Evolutionary conservation across 2,329 filamentous ascomycete species (phyloP).

Genomic region (Phyllosticta citribraziliensis): DNA sequence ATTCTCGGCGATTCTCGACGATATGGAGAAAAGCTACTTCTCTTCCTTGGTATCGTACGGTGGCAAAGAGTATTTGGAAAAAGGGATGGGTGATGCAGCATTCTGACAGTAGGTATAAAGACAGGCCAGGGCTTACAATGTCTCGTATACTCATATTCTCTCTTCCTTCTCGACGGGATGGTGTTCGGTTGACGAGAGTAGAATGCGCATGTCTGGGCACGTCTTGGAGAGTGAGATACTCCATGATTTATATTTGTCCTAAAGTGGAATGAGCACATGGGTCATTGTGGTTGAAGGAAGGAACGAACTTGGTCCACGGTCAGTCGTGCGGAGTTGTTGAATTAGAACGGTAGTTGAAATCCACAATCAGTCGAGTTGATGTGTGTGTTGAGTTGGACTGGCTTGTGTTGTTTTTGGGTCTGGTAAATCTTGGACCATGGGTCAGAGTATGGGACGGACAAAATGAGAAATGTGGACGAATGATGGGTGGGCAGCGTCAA

Average conservation of each 20-base stretch:
- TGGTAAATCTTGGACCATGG: background rate
- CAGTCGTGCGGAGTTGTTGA: no score
- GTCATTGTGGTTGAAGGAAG: no score
- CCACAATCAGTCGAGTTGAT: no score
- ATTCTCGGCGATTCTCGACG: no score
- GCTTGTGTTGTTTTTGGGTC: background rate
- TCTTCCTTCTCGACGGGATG: background rate
- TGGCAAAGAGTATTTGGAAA: background rate
- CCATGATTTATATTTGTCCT: constrained; percentile 15
- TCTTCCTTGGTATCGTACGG: no score
- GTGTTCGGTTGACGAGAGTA: background rate
- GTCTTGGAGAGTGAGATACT: constrained; percentile 31
- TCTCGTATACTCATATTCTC: constrained; percentile 1
- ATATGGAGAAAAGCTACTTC: no score
- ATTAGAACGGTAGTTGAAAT: no score
- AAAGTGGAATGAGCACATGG: no score
- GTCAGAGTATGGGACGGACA: background rate
- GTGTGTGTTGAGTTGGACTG: no score
- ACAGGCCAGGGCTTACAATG: background rate
- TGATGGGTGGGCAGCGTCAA: background rate
- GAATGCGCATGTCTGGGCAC: constrained; percentile 15
- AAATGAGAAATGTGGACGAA: no score
- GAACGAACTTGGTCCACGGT: no score
- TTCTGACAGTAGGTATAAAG: background rate
- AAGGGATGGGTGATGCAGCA: background rate